phyloP scores from a whole-genome alignment of 768 basidiomycete genomes.

The Pisolithus albus region DNA sequence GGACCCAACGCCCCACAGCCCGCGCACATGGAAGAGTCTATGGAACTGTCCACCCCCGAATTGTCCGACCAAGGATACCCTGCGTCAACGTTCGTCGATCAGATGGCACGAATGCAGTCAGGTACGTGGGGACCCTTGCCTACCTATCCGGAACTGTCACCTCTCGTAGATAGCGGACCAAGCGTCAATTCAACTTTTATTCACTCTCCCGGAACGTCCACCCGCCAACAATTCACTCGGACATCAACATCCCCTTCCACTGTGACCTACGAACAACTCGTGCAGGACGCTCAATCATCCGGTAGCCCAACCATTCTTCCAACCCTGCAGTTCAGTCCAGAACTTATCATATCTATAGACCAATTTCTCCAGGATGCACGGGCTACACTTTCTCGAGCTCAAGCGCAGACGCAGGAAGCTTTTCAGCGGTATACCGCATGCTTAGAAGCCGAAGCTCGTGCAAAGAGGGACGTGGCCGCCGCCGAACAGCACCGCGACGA shows the following conservation, averaged over 20 bases:
- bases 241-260: conserved; percentile 47
- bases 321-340: conserved; percentile 2
- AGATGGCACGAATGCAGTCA: conserved; percentile 30
- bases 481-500: conserved; percentile 70
- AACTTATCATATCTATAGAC: conserved; percentile 31
- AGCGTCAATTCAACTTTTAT: conserved; percentile 26
- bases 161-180: conserved; percentile 19
- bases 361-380: conserved; percentile 60
- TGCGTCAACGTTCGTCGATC: conserved; percentile 24
- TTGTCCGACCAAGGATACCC: conserved; percentile 29
- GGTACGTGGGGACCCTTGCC: conserved; percentile 14
- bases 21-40: conserved; percentile 28
- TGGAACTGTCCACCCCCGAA: conserved; percentile 30
- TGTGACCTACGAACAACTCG: conserved; percentile 44
- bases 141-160: neutral
- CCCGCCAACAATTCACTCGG: conserved; percentile 32
- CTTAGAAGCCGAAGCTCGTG: conserved; percentile 61
- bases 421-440: conserved; percentile 64
- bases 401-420: conserved; percentile 66
- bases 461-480: conserved; percentile 52
- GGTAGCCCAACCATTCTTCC: conserved; percentile 35
- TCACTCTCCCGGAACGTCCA: conserved; percentile 26
- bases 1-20: conserved; percentile 24
- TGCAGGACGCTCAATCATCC: conserved; percentile 53
- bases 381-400: conserved; percentile 52